Evolutionary conservation across 2,329 filamentous ascomycete genomes (phyloP).

Genomic region (Cladosporium austrohemisphaericum): DNA sequence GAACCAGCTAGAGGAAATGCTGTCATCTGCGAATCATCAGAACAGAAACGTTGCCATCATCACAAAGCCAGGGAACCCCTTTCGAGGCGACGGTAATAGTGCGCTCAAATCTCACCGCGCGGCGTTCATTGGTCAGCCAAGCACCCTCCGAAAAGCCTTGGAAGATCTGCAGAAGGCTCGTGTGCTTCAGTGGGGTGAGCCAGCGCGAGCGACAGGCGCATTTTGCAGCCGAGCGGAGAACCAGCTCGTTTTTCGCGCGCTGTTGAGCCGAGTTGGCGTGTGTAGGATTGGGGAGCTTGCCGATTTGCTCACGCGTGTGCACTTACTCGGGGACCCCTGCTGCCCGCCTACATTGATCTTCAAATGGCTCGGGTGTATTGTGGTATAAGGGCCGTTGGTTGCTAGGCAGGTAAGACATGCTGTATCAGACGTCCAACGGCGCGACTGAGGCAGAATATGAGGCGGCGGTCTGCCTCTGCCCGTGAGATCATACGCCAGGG

Average conservation of each 20-base stretch:
- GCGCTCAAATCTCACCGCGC: not conserved
- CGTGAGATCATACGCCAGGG: too few species aligned
- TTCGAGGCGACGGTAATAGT: not conserved
- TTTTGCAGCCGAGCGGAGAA: constrained; percentile 3
- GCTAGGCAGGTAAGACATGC: constrained; percentile 7
- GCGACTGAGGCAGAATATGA: not conserved
- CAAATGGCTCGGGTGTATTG: not conserved
- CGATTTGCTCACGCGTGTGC: constrained; percentile 11
- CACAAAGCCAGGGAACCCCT: not conserved
- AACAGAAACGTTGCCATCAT: not conserved
- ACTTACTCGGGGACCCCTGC: too few species aligned
- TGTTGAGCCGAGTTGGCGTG: constrained; percentile 8
- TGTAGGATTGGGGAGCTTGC: constrained; percentile 6
- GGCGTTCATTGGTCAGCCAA: constrained; percentile 8
- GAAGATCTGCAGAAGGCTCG: constrained; percentile 16
- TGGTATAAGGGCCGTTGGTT: constrained; percentile 15
- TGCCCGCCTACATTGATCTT: constrained; percentile 2
- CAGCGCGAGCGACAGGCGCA: not conserved
- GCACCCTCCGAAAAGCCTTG: constrained; percentile 2
- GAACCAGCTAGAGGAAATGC: not conserved
- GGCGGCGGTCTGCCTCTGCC: too few species aligned
- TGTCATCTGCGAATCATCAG: not conserved
- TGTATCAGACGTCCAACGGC: constrained; percentile 3
- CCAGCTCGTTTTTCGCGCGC: constrained; percentile 5
- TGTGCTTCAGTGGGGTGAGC: constrained; percentile 7